Evolutionary conservation across 352 stramenopile species (phyloP), one percentile per base, ranked within the genome.

Genomic region (Phytophthora litchii): DNA sequence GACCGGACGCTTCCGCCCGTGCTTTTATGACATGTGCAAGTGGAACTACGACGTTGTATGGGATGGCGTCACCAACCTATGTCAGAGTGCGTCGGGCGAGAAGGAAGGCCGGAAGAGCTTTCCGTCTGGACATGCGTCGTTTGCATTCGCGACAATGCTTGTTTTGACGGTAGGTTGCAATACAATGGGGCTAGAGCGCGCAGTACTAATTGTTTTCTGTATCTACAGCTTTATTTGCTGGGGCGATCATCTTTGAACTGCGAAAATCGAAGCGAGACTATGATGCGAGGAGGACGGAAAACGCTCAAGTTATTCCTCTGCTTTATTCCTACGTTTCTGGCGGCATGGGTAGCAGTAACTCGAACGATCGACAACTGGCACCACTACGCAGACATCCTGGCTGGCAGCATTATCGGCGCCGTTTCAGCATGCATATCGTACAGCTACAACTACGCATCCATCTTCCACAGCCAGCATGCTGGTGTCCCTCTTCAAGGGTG

Each of bases 361-460:
- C 81, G 85, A 40, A 86, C 85, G 12, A 77, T 92, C 45, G 85
- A 94, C 71, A 94, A 94, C 59, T 94, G 85, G 85, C 85, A 94
- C 41, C 83, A 94, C 73, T 94, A 92, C 49, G 79, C 63, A 34
- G 85, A 94, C 48, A 80, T 77, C 35, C 41, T 83, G 38, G 75
- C 81, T 13, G 81, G 81, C 14, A 85, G 74, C 56, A 80, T 91
- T 34, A 86, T 91, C 49, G 81, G 81, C 4, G 76, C 76, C 1
- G 72, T 80, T 31, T 75, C 79, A 6, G 75, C 81, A 11, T 73
- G 64, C 25, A 38, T 89, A 20, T 74, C 60, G 14, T 91, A 91
- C 57, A 70, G 76, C 35, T 83, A 83, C 75, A 91, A 91, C 68
- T 91, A 91, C 53, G 67, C 65, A 1, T 86, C 79, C 4, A 62